A percentile compares a stretch with the other conserved stretches of the same genome.
Conservation (phyloP, 257 asterid genomes). For the Solanum peruvianum region DNA sequence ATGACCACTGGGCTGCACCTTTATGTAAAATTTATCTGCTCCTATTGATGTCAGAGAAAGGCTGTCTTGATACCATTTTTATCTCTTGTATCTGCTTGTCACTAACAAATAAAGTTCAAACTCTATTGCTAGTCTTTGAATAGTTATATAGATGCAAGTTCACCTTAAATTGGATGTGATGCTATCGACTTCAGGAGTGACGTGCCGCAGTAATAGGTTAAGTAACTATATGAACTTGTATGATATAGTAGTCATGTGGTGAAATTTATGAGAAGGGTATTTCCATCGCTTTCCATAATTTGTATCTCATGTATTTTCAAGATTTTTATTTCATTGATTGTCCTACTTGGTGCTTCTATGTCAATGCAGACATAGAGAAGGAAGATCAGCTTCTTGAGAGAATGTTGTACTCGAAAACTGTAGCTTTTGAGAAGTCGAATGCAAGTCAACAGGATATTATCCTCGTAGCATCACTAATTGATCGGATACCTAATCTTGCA, state of each 20-base stretch:
- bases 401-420: slow-evolving; percentile 52
- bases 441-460: slow-evolving; percentile 62
- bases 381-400: slow-evolving; percentile 75
- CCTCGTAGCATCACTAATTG: slow-evolving; percentile 77
- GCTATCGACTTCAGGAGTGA: background rate
- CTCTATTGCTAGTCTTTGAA: background rate
- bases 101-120: background rate
- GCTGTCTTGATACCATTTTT: background rate
- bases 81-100: background rate
- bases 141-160: background rate
- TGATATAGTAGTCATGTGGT: background rate
- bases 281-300: background rate
- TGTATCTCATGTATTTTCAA: background rate
- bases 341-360: background rate
- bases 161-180: background rate
- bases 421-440: slow-evolving; percentile 46
- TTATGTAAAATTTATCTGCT: background rate
- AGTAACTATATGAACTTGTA: background rate
- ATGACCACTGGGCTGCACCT: background rate
- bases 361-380: slow-evolving; percentile 48
- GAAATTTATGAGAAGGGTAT: background rate
- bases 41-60: background rate
- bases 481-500: slow-evolving; percentile 96
- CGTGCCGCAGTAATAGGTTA: background rate
- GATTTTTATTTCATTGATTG: background rate